Evolutionary conservation across 106 monocot genomes (phyloP).

Genomic region (Allium fistulosum): DNA sequence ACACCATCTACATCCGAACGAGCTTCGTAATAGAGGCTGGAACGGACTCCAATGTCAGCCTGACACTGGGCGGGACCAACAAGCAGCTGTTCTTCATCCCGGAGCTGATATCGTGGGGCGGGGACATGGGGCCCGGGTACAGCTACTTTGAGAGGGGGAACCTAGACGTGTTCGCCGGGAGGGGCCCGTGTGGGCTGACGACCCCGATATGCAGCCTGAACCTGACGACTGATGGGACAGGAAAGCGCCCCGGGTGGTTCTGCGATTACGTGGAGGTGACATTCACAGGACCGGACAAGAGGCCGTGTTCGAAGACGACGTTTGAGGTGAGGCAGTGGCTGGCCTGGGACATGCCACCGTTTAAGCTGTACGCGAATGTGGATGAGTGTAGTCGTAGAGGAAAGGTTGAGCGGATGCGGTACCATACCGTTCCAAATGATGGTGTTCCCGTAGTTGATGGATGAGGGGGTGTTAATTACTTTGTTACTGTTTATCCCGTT

Average conservation of each 20-base stretch:
- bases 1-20: constrained; percentile 78
- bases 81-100: constrained; percentile 41
- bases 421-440: no score
- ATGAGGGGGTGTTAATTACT: no score
- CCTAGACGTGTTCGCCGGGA: constrained; percentile 75
- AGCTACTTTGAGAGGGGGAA: constrained; percentile 90
- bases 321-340: constrained; percentile 92
- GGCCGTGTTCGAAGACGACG: constrained; percentile 41
- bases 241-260: constrained; percentile 83
- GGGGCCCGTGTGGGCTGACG: constrained; percentile 51
- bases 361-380: constrained; percentile 31
- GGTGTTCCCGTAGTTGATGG: no score
- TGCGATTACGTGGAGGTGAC: constrained; percentile 96
- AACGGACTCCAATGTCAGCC: constrained; percentile 63
- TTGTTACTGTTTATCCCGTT: no score
- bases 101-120: constrained; percentile 65
- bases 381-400: background rate
- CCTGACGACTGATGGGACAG: constrained; percentile 73
- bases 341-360: constrained; percentile 50
- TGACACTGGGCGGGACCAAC: constrained; percentile 37
- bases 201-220: constrained; percentile 51
- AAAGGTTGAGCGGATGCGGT: no score
- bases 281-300: constrained; percentile 61
- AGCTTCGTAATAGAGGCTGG: constrained; percentile 60
- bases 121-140: constrained; percentile 57